Base-by-base conservation (phyloP, 495 filamentous ascomycete genomes). In the Aspergillus taichungensis region DNA sequence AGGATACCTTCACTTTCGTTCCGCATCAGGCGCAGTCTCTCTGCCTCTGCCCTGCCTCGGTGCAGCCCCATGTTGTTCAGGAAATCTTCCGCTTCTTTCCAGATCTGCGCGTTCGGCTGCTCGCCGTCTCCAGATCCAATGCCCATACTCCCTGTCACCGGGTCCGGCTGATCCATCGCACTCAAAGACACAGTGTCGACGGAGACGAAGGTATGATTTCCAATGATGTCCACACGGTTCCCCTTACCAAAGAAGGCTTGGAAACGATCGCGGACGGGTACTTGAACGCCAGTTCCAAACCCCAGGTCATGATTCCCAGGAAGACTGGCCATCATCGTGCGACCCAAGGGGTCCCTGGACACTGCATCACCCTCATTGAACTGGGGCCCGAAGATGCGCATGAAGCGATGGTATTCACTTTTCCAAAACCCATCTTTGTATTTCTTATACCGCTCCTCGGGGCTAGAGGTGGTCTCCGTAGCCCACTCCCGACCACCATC, bases 281-380 rank as follows among this genome's bases (percentile, higher is more conserved):
- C 53, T 55, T 92, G 84, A 42, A 99, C 82, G 13, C 88, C 84
- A 24, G 76, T 77, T 2, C 86, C 94, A 54, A 99, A 91, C 1
- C 94, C 94, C n/a, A 96, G 67, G 61, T 99, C 94, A 61, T 99
- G 94, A 50, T 99, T 99, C 6, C 92, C 94, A 1, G 94, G 94
- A 13, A 99, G 57, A 51, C 80, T 87, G 3, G 83, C 78, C 35
- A 96, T 79, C 34, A 95, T 71, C 68, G 78, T 84, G 46, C 86
- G 68, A 14, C 69, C 69, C 29, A 62, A 59, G 7, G 53, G 49
- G 28, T 66, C 56, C 60, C 37, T 57, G 51, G 50, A 72, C 39
- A 40, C 13, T 40, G 45, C 43, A 28, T 72, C 74, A 3, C 66
- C 64, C 13, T 68, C 47, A 34, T 65, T 61, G 76, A 82, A 87